These are phyloP conservation scores for Helianthus annuus DNA, from an alignment of 129 eudicot species.

Conservation along the genomic window DNA sequence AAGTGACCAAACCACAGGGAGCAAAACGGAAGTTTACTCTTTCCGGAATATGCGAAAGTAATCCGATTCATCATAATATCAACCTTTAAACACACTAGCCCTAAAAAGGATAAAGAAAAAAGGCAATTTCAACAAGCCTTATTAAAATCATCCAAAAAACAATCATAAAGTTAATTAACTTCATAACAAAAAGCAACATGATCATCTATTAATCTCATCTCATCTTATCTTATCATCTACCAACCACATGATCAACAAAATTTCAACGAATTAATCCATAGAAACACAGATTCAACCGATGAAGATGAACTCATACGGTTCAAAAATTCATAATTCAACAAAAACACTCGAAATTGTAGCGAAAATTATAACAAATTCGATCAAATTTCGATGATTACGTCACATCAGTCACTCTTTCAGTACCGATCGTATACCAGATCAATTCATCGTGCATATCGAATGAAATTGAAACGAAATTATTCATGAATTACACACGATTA, in stretches of 20 bases:
- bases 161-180: slow-evolving; percentile 27
- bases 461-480: neutral
- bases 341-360: neutral
- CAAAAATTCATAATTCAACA: slow-evolving; percentile 15
- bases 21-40: no score
- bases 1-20: no score
- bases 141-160: slow-evolving; percentile 13
- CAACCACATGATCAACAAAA: slow-evolving; percentile 18
- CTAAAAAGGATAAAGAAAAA: neutral
- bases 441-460: neutral
- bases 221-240: slow-evolving; percentile 8
- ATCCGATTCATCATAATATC: neutral
- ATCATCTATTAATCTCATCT: slow-evolving; percentile 26
- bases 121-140: neutral
- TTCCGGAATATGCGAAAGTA: neutral
- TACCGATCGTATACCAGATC: slow-evolving; percentile 2
- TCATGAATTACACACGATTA: neutral
- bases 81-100: slow-evolving; percentile 5
- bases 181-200: slow-evolving; percentile 17
- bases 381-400: neutral
- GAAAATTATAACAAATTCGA: no score
- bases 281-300: slow-evolving; percentile 19
- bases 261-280: neutral
- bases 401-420: slow-evolving; percentile 12
- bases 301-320: slow-evolving; percentile 10